A percentile compares a stretch with the other conserved stretches of the same genome.
Evolutionary conservation across 225 moss, liverwort and hornwort species (phyloP).

Genomic region (Bryoerythrophyllum caledonicum): DNA sequence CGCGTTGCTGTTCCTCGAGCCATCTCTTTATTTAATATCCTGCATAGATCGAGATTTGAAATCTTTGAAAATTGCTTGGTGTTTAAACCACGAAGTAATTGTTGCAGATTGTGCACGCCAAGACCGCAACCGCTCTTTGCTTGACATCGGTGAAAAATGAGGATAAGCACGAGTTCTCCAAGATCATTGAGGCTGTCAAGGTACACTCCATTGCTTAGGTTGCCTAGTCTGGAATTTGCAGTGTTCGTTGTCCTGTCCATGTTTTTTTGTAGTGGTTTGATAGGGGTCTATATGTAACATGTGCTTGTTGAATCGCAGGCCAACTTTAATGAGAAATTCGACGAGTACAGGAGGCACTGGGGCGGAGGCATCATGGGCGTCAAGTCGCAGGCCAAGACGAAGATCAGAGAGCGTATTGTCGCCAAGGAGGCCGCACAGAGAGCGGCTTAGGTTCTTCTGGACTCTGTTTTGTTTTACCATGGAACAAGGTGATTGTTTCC

Average conservation of each 20-base stretch:
- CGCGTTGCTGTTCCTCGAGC: background rate
- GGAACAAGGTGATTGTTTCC: conserved; percentile 11
- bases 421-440: conserved; percentile 97
- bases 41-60: background rate
- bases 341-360: conserved; percentile 94
- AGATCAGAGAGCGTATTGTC: conserved; percentile 68
- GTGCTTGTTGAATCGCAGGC: conserved; percentile 51
- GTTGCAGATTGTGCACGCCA: conserved; percentile 73
- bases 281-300: background rate
- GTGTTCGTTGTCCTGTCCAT: background rate
- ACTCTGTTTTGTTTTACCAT: conserved; percentile 4
- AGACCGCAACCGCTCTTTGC: conserved; percentile 84
- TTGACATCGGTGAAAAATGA: conserved; percentile 91
- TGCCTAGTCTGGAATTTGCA: background rate
- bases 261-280: background rate
- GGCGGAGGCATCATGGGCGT: conserved; percentile 97
- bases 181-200: conserved; percentile 96
- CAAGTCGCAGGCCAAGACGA: conserved; percentile 93
- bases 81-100: background rate
- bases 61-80: background rate
- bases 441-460: conserved; percentile 36
- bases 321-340: conserved; percentile 90
- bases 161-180: conserved; percentile 95
- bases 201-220: conserved; percentile 18
- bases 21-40: background rate